Base-by-base conservation (phyloP, 1,139 yeast species). In the Candida labiduridarum region DNA sequence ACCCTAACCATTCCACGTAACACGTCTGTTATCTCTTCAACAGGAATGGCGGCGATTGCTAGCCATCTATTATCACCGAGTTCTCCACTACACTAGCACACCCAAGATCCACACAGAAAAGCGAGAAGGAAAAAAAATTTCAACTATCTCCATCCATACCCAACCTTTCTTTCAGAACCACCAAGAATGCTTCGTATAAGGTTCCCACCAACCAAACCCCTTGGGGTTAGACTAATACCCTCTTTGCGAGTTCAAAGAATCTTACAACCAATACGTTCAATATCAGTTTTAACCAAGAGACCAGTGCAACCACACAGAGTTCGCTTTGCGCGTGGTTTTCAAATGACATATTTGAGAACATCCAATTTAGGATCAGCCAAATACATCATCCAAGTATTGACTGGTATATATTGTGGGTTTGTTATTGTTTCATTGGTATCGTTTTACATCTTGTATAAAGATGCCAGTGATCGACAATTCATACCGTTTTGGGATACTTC, bases 331-430 rank as follows among this genome's bases (percentile, higher is more conserved):
- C 30, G 41, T 19, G 30, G 30, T 11, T 12, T 38, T 9, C 22
- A 38, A 22, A 29, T 38, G 16, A 38, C 41, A 22, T 38, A 38
- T 25, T 38, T 36, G 36, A 39, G 31, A n/a, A 35, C 47, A 31
- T 14, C 36, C 4, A 41, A 41, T 31, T 35, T 25, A 41, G 41
- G 45, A 47, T 67, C 70, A 15, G 71, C 68, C 63, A 73, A 76
- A 18, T 61, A 66, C 41, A 59, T 69, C 9, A 49, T 72, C 39
- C 75, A 74, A 55, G 66, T 74, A 22, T 43, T 73, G 9, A 75
- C 77, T 3, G 80, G 79, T 2, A 79, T 77, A 11, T 76, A 76
- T 56, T 60, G 75, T 45, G 80, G 80, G 5, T 76, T 78, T 1
- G 62, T 74, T 34, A 44, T 74, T 11, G 76, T 76, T 1, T 70